Evolutionary conservation across 176 grass and related monocot species (phyloP).

Genomic region (Chrysopogon serrulatus): DNA sequence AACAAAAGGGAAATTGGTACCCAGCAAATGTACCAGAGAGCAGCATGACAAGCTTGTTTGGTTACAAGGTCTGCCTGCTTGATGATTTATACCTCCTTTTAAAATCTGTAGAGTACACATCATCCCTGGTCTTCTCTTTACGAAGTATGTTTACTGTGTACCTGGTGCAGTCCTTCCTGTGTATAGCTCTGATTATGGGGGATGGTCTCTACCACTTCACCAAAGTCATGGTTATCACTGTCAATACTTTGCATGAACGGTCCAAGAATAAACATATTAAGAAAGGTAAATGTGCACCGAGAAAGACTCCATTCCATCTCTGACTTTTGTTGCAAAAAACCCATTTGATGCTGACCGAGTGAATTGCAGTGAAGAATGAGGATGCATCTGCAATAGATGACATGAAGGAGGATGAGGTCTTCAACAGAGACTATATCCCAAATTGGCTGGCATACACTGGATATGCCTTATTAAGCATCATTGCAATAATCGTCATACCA

Average conservation of each 20-base stretch:
- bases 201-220: constrained; percentile 88
- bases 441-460: constrained; percentile 58
- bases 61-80: constrained; percentile 81
- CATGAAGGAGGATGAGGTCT: constrained; percentile 52
- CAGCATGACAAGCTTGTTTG: constrained; percentile 84
- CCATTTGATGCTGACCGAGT: not conserved
- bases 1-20: constrained; percentile 80
- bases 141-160: not conserved
- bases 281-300: constrained; percentile 25
- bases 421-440: constrained; percentile 54
- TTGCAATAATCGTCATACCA: constrained; percentile 38
- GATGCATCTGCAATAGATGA: constrained; percentile 26
- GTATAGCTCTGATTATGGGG: constrained; percentile 78
- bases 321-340: not conserved
- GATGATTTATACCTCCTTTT: not conserved
- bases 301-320: not conserved
- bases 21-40: constrained; percentile 48
- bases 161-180: constrained; percentile 61
- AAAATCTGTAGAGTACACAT: not conserved
- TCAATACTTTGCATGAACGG: constrained; percentile 40
- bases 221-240: constrained; percentile 53
- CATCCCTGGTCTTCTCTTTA: not conserved
- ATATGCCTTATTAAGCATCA: constrained; percentile 49
- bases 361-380: constrained; percentile 36
- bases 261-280: constrained; percentile 19